phyloP scores from a whole-genome alignment of 2,329 filamentous ascomycete genomes.

The Xylaria sp. region DNA sequence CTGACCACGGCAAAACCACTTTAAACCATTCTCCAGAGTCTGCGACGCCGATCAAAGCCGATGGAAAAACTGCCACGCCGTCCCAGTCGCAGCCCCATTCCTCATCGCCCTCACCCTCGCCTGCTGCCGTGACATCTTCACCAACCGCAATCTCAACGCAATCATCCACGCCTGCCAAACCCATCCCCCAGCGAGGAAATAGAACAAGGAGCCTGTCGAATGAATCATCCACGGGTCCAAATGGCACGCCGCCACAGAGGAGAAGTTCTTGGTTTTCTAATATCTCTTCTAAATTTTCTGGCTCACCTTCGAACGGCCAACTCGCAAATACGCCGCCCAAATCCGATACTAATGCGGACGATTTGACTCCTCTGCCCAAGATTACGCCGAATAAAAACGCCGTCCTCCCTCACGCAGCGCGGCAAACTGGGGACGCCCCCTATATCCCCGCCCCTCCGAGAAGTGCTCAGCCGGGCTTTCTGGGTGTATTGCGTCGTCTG shows the following conservation, averaged over 20 bases:
- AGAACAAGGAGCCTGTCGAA: conserved; percentile 49
- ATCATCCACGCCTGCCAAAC: conserved; percentile 41
- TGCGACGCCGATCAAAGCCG: conserved; percentile 41
- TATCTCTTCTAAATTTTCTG: conserved; percentile 91
- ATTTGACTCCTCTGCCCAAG: conserved; percentile 60
- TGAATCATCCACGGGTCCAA: conserved; percentile 46
- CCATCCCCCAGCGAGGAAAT: conserved; percentile 48
- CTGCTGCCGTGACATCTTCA: conserved; percentile 34
- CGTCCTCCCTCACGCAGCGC: conserved; percentile 66
- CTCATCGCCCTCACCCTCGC: conserved; percentile 34
- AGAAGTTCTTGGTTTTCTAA: conserved; percentile 93
- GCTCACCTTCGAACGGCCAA: conserved; percentile 54
- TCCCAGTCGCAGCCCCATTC: conserved; percentile 11
- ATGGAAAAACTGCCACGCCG: conserved; percentile 39
- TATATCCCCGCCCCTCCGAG: conserved; percentile 81
- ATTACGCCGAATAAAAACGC: conserved; percentile 65
- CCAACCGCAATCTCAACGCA: conserved; percentile 34
- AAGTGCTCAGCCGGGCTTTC: conserved; percentile 73
- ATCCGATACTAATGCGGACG: conserved; percentile 44
- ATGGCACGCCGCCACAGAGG: conserved; percentile 55
- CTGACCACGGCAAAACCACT: conserved; percentile 38
- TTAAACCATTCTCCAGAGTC: conserved; percentile 38
- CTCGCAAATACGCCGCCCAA: conserved; percentile 32
- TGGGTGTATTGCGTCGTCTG: conserved; percentile 83
- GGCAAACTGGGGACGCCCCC: conserved; percentile 69